Evolutionary conservation across 331 rosid genomes (phyloP).

Genomic region (Saraca asoca): DNA sequence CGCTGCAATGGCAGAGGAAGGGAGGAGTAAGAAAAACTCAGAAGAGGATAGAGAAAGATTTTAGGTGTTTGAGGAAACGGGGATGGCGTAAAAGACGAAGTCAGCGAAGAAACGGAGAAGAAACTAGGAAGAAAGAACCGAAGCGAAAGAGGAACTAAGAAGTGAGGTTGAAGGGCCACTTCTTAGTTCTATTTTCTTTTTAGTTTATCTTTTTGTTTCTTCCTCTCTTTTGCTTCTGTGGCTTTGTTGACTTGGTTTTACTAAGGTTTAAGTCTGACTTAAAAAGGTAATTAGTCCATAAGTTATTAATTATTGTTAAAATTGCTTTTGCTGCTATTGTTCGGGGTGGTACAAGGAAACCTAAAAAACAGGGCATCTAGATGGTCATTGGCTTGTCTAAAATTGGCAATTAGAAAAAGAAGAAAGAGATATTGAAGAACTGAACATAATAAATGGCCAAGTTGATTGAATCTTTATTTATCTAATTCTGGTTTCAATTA

Average conservation of each 20-base stretch:
- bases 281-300: too few species aligned
- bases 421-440: too few species aligned
- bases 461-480: too few species aligned
- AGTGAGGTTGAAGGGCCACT: slow-evolving; percentile 7
- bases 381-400: too few species aligned
- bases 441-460: too few species aligned
- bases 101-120: background rate
- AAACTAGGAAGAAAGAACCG: background rate
- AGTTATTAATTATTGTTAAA: background rate
- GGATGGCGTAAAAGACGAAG: too few species aligned
- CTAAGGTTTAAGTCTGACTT: too few species aligned
- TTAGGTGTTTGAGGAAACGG: background rate
- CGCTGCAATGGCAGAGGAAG: slow-evolving; percentile 29
- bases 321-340: slow-evolving; percentile 11
- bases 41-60: slow-evolving; percentile 7
- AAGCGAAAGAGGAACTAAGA: slow-evolving; percentile 13
- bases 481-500: too few species aligned
- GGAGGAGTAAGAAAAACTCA: slow-evolving; percentile 1
- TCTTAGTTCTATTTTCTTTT: too few species aligned
- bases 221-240: background rate
- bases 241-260: slow-evolving; percentile 14
- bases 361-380: too few species aligned
- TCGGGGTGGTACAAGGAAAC: background rate
- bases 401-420: too few species aligned
- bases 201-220: background rate